Evolutionary conservation across 2,329 filamentous ascomycete species (phyloP).

Genomic region (Arthrobotrys conoides): DNA sequence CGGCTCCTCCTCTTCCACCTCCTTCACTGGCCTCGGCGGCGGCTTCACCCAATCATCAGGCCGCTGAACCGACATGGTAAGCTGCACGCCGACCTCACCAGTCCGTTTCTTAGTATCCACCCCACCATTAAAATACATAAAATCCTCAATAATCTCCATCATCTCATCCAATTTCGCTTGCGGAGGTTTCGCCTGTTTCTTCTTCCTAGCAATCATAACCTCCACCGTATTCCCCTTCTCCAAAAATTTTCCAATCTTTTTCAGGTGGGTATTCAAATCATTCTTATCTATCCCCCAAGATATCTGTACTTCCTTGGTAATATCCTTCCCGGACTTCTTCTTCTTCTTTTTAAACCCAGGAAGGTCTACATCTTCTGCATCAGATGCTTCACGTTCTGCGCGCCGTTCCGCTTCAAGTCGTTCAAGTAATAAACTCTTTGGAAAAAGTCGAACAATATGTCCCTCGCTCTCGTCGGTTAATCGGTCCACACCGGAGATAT

Average conservation of each 20-base stretch:
- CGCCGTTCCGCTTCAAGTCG: conserved; percentile 30
- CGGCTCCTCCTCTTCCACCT: conserved; percentile 5
- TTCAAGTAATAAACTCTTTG: conserved; percentile 29
- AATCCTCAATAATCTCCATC: conserved; percentile 70
- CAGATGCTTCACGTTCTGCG: background rate
- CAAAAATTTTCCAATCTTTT: conserved; percentile 78
- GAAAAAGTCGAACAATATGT: conserved; percentile 51
- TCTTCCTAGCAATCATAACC: conserved; percentile 78
- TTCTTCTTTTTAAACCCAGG: conserved; percentile 34
- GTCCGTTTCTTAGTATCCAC: conserved; percentile 28
- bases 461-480: conserved; percentile 48
- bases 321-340: conserved; percentile 27
- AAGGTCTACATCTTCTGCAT: background rate
- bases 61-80: conserved; percentile 50
- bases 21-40: conserved; percentile 38
- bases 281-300: conserved; percentile 87
- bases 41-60: conserved; percentile 56
- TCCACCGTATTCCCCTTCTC: conserved; percentile 82
- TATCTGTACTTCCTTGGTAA: conserved; percentile 82
- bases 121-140: conserved; percentile 59
- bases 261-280: conserved; percentile 81
- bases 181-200: conserved; percentile 74
- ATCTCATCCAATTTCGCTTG: conserved; percentile 75
- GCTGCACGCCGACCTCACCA: conserved; percentile 43
- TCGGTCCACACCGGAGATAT: conserved; percentile 33